These are phyloP conservation scores for Spatholobus suberectus DNA, from an alignment of 306 rosid species.

Conservation along the genomic window DNA sequence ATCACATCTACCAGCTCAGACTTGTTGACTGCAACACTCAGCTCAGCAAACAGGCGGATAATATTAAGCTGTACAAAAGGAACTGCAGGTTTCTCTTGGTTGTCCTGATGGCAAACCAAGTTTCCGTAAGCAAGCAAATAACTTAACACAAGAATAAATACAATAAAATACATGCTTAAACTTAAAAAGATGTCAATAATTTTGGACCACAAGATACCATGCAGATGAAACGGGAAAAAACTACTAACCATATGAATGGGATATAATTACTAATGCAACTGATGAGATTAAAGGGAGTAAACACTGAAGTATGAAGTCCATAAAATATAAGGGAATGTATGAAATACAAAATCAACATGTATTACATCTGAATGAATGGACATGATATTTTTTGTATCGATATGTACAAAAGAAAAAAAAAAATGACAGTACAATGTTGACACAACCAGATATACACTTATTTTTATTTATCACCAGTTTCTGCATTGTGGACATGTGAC, in stretches of 20 bases:
- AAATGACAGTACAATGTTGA: background rate
- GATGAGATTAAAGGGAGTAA: conserved; percentile 23
- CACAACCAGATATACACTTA: conserved; percentile 9
- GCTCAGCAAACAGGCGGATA: conserved; percentile 82
- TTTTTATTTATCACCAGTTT: conserved; percentile 10
- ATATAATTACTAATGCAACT: conserved; percentile 21
- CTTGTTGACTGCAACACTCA: conserved; percentile 78
- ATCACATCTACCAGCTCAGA: conserved; percentile 89
- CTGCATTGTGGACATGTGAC: conserved; percentile 23
- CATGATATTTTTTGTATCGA: background rate
- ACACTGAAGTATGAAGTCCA: conserved; percentile 8
- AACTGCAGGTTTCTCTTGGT: conserved; percentile 79
- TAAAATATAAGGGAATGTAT: background rate
- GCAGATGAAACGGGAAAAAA: conserved; percentile 23
- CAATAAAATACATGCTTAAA: conserved; percentile 31
- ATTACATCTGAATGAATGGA: conserved; percentile 16
- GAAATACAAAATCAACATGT: conserved; percentile 30
- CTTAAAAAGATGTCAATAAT: conserved; percentile 10
- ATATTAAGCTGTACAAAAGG: conserved; percentile 91
- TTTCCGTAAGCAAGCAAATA: conserved; percentile 36
- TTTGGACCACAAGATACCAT: conserved; percentile 21
- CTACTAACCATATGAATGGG: background rate
- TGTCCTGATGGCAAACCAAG: conserved; percentile 64
- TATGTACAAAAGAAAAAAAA: background rate
- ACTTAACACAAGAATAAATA: conserved; percentile 21